Percentiles rank a stretch among this genome's conserved stretches.
Conservation (phyloP, 108 stramenopile species). For the Cyclotella atomus region DNA sequence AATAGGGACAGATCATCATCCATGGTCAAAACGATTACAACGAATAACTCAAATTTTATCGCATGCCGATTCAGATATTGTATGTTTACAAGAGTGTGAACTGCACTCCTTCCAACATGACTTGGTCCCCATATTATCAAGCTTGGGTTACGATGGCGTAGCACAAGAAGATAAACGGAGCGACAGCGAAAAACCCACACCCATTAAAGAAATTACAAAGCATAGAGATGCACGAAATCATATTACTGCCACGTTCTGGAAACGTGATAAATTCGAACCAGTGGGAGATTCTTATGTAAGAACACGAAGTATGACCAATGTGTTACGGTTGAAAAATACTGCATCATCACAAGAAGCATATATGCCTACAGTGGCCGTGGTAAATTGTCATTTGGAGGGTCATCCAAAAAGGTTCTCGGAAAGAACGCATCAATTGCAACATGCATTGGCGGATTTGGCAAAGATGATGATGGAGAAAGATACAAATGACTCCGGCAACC, state of each 20-base stretch:
- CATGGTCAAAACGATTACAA: slow-evolving; percentile 44
- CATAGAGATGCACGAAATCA: slow-evolving; percentile 47
- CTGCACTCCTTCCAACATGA: slow-evolving; percentile 32
- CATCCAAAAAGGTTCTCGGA: slow-evolving; percentile 48
- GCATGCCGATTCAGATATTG: slow-evolving; percentile 38
- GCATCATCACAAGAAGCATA: not conserved
- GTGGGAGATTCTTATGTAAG: slow-evolving; percentile 20
- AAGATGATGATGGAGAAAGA: slow-evolving; percentile 9
- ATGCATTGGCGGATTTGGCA: slow-evolving; percentile 48
- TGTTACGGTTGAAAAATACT: slow-evolving; percentile 14
- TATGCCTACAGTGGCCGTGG: slow-evolving; percentile 39
- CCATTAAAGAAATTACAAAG: slow-evolving; percentile 31
- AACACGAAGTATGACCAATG: slow-evolving; percentile 39
- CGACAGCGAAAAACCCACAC: slow-evolving; percentile 11
- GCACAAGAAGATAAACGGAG: slow-evolving; percentile 43
- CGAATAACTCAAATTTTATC: slow-evolving; percentile 47
- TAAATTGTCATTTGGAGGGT: slow-evolving; percentile 63
- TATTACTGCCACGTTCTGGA: slow-evolving; percentile 57
- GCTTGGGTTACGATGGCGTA: slow-evolving; percentile 51
- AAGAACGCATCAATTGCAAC: slow-evolving; percentile 52
- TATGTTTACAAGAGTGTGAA: slow-evolving; percentile 61
- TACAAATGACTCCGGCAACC: not conserved
- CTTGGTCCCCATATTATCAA: slow-evolving; percentile 33
- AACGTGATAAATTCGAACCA: slow-evolving; percentile 34
- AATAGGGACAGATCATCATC: slow-evolving; percentile 21